A percentile compares a stretch with the other conserved stretches of the same genome.
Conservation (phyloP, 202 grass and related monocot genomes). For the Tripidium arundinaceum region DNA sequence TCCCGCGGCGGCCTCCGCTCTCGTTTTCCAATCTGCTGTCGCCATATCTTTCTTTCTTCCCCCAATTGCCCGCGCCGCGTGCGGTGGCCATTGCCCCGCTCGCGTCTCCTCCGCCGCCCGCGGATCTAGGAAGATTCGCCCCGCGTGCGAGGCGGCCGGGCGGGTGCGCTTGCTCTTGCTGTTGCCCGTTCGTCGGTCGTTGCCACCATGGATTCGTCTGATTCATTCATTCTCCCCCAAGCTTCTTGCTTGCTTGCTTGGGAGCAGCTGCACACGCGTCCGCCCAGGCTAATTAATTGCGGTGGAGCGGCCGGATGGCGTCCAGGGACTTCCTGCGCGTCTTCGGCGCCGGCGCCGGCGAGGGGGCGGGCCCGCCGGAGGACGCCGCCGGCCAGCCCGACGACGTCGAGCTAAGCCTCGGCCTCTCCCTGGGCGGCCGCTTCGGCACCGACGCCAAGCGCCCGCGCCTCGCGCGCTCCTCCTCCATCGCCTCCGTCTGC, state of each 20-base stretch:
- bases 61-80: background rate
- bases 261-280: too few species aligned
- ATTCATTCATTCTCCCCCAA: background rate
- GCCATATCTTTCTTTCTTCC: background rate
- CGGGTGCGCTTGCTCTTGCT: background rate
- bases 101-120: background rate
- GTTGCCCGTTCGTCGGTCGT: background rate
- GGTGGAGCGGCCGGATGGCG: background rate
- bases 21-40: background rate
- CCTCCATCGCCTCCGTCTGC: conserved; percentile 71
- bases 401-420: conserved; percentile 78
- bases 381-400: conserved; percentile 39
- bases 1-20: too few species aligned
- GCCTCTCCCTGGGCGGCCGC: conserved; percentile 62
- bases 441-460: conserved; percentile 53
- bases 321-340: background rate
- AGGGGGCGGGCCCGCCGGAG: background rate
- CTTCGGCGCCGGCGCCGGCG: background rate
- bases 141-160: too few species aligned
- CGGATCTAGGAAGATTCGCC: background rate
- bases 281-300: too few species aligned
- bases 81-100: background rate
- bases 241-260: background rate
- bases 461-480: conserved; percentile 47
- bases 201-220: background rate